phyloP scores from a whole-genome alignment of 2,329 filamentous ascomycete genomes.

The Trichoderma citrinoviride region DNA sequence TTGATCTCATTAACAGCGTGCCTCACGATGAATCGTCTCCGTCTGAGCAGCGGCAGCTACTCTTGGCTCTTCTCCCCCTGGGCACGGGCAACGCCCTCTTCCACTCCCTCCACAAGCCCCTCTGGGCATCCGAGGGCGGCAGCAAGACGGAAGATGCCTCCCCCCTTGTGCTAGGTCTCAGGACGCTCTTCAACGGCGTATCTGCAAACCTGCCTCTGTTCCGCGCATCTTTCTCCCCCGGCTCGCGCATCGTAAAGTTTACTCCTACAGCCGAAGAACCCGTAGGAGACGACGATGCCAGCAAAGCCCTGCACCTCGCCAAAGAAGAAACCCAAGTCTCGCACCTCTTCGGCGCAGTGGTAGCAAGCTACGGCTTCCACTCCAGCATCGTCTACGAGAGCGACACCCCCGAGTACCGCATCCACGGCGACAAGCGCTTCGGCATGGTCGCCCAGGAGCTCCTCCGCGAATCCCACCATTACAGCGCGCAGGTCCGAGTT shows the following conservation, averaged over 20 bases:
- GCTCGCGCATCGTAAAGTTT: conserved; percentile 48
- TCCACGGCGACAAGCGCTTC: conserved; percentile 75
- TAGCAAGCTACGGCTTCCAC: conserved; percentile 88
- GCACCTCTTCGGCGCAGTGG: conserved; percentile 70
- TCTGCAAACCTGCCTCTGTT: conserved; percentile 60
- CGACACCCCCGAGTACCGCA: conserved; percentile 78
- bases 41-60: conserved; percentile 34
- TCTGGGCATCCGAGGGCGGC: conserved; percentile 40
- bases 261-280: conserved; percentile 4
- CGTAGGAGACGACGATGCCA: background rate
- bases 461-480: conserved; percentile 54
- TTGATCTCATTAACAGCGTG: conserved; percentile 73
- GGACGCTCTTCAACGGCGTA: conserved; percentile 58
- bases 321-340: conserved; percentile 37
- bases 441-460: conserved; percentile 78
- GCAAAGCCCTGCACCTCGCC: conserved; percentile 3
- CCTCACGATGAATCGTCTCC: conserved; percentile 1
- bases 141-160: conserved; percentile 27
- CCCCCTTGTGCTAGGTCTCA: conserved; percentile 49
- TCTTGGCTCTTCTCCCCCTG: conserved; percentile 56
- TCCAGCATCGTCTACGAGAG: conserved; percentile 86
- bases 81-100: conserved; percentile 66
- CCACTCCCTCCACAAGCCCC: conserved; percentile 59
- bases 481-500: conserved; percentile 45
- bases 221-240: conserved; percentile 57